Evolutionary conservation across 306 rosid species (phyloP), one percentile per base, ranked within the genome.

Genomic region (Amphicarpaea edgeworthii): DNA sequence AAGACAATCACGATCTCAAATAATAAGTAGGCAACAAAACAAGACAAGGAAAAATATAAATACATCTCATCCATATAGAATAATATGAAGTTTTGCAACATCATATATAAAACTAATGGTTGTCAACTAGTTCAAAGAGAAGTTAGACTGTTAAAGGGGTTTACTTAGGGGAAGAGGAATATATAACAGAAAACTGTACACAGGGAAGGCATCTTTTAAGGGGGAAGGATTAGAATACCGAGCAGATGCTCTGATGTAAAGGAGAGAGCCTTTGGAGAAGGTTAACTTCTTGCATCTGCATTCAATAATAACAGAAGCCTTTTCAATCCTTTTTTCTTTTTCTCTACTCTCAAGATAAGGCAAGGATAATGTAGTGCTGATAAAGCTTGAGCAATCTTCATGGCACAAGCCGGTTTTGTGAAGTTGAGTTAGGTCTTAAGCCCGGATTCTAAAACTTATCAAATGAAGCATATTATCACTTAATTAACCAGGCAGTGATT

Each of bases 1-100:
- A 79, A 43, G 21, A 60, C 37, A 55, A 30, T 49, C 51, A 62
- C 54, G 57, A 85, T 51, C 57, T 87, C 84, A 87, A 73, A 61
- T 70, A 62, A 79, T 24, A 59, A 9, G 69, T 47, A 32, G 0
- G 9, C 0, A 0, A 30, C 75, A 20, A 73, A 46, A 28, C 61
- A 50, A 14, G 68, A 19, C 49, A 0, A 12, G 3, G 16, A 17
- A 49, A 21, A 30, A 37, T 21, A 16, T 3, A 45, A 19, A 60
- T 23, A 49, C 53, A 53, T 47, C 21, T 62, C 49, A 12, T 47
- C 61, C 12, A 12, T 30, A 32, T 30, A 19, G 57, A 2, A 59
- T 30, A 0, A 3, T 30, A 30, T 3, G 5, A 30, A 30, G 19
- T 68, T 43, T 15, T 3, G n/a, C 42, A 61, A 60, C 60, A 43